Base-by-base conservation (phyloP, 768 basidiomycete species). In the Coprinellus micaceus region DNA sequence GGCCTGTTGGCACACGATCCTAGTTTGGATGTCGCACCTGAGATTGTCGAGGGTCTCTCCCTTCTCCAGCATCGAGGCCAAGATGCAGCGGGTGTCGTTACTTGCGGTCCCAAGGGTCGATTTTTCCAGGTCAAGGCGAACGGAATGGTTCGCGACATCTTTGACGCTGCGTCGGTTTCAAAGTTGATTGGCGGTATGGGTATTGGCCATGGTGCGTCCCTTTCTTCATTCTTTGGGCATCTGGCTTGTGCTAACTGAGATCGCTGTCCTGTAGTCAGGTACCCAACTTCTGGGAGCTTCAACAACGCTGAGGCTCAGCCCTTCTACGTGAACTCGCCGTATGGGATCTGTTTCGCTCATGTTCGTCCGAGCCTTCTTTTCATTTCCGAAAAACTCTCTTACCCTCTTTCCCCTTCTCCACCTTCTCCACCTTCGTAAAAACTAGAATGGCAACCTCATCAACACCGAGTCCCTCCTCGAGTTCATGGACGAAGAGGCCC, bases 281-380 rank as follows among this genome's bases (percentile, higher is more conserved):
- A 99, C 73, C 97, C 97, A 10, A 98, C 97, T 58, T 97, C 97
- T 52, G 97, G 97, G 49, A 94, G 93, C 67, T 97, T 94, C 57
- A 91, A 94, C 56, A 91, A 97, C 62, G 88, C 96, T 11, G 97
- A 99, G 69, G 95, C 97, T 7, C 97, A 99, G 68, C 97, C 97
- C 1, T 99, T 99, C 80, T 99, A 99, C 69, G 97, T 99, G 64
- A 99, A 99, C 76, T 96, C 94, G n/a, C 97, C 97, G 2, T 99
- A 98, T 70, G 97, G 97, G 51, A 96, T 99, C 66, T 93, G 95
- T 59, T 89, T 99, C 67, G 97, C 92, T 19, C 96, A 99, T 78
- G 96, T 95, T 69, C 60, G 88, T 77, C 25, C 25, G 30, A 22
- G 47, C 52, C 26, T 11, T 12, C 41, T 45, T 30, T 45, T 47